phyloP scores from a whole-genome alignment of 2,329 filamentous ascomycete species.

The Penicillium sp. region DNA sequence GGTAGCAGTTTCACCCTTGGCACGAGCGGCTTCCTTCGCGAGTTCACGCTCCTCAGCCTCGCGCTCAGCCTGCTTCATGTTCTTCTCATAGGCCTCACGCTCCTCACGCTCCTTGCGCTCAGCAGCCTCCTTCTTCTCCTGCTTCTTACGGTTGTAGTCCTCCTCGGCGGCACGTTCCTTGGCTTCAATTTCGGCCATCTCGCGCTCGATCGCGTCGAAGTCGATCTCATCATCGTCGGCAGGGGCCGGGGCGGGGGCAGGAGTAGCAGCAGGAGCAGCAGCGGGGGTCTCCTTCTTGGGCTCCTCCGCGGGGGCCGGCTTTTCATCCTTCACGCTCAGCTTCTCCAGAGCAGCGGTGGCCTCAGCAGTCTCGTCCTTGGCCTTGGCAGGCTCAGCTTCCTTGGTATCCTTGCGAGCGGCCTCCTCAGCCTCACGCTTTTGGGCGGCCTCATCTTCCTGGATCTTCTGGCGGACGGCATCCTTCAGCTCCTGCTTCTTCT shows the following conservation, averaged over 20 bases:
- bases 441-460: constrained; percentile 61
- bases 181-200: constrained; percentile 52
- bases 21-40: constrained; percentile 41
- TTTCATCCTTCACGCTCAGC: constrained; percentile 34
- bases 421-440: constrained; percentile 54
- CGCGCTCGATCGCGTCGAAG: constrained; percentile 51
- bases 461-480: constrained; percentile 56
- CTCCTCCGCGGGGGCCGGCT: constrained; percentile 28
- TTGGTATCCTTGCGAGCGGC: constrained; percentile 47
- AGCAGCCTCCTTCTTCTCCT: constrained; percentile 68
- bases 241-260: constrained; percentile 32
- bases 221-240: constrained; percentile 47
- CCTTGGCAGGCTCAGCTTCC: constrained; percentile 46
- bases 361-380: constrained; percentile 40
- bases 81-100: constrained; percentile 48
- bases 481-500: constrained; percentile 79
- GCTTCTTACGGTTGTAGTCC: constrained; percentile 70
- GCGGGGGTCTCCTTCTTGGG: constrained; percentile 21
- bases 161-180: constrained; percentile 51
- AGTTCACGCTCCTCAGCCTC: constrained; percentile 54
- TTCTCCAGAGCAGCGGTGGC: constrained; percentile 37
- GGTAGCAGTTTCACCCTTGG: constrained; percentile 40
- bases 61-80: constrained; percentile 53
- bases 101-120: constrained; percentile 53
- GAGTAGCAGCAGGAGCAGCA: constrained; percentile 25